Evolutionary conservation across 2,329 filamentous ascomycete genomes (phyloP).

Genomic region (Verticillium alfalfae): DNA sequence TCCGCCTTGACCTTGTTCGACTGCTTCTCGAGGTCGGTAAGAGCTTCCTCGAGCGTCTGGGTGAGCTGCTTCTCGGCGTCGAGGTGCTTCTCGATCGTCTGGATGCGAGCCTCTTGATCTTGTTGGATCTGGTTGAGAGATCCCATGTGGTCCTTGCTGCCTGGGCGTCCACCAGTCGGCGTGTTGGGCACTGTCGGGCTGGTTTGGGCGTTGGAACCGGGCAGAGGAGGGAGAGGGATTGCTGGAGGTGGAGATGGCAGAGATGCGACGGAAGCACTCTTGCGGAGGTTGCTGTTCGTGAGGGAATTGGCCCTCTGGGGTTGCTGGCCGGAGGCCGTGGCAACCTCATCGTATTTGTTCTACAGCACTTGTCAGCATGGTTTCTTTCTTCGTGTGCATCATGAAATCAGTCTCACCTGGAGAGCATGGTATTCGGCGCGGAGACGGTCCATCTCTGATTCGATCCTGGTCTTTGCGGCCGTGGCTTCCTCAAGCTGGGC

Average conservation of each 20-base stretch:
- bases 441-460: conserved; percentile 62
- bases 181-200: conserved; percentile 37
- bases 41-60: conserved; percentile 87
- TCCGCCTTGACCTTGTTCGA: conserved; percentile 89
- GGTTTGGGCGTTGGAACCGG: conserved; percentile 43
- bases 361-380: conserved; percentile 26
- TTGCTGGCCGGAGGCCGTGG: conserved; percentile 26
- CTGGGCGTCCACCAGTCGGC: conserved; percentile 59
- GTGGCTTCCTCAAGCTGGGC: conserved; percentile 75
- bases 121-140: conserved; percentile 75
- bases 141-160: conserved; percentile 69
- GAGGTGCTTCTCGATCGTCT: conserved; percentile 94
- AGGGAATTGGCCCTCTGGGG: conserved; percentile 40
- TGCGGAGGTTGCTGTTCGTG: conserved; percentile 58
- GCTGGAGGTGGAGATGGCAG: conserved; percentile 91
- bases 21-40: conserved; percentile 87
- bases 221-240: conserved; percentile 91
- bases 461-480: conserved; percentile 54
- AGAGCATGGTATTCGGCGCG: conserved; percentile 68
- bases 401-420: conserved; percentile 54
- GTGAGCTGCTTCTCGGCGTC: conserved; percentile 95
- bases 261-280: conserved; percentile 76
- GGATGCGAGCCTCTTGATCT: conserved; percentile 91
- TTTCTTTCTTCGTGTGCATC: neutral
- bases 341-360: conserved; percentile 55